Evolutionary conservation across 2,329 filamentous ascomycete genomes (phyloP).

Genomic region (Bertia moriformis): DNA sequence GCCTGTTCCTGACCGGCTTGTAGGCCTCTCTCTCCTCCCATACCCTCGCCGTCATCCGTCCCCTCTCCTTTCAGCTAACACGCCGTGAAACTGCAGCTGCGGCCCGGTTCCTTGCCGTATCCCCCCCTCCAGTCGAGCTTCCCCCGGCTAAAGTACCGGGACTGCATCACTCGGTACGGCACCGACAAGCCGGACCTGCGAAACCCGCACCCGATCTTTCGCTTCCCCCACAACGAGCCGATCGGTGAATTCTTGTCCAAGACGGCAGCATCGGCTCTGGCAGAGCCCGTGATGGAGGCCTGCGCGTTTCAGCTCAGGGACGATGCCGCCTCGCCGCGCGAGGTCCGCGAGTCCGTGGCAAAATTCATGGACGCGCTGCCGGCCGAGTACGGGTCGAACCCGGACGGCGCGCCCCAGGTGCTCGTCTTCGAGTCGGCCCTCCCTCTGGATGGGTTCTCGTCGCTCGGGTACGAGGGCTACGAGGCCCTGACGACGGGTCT

Average conservation of each 20-base stretch:
- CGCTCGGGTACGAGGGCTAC: slow-evolving; percentile 60
- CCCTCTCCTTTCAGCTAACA: no score
- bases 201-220: slow-evolving; percentile 49
- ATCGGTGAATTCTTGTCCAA: slow-evolving; percentile 54
- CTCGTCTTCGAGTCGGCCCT: slow-evolving; percentile 61
- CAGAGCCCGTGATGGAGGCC: slow-evolving; percentile 58
- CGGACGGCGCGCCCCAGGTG: slow-evolving; percentile 65
- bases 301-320: slow-evolving; percentile 51
- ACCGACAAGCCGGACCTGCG: slow-evolving; percentile 87
- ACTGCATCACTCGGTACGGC: slow-evolving; percentile 69
- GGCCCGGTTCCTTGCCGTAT: no score
- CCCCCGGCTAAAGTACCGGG: slow-evolving; percentile 51
- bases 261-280: slow-evolving; percentile 56
- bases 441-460: slow-evolving; percentile 63
- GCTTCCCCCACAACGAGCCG: slow-evolving; percentile 30
- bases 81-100: no score
- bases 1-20: no score
- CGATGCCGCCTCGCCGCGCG: slow-evolving; percentile 16
- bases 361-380: slow-evolving; percentile 55
- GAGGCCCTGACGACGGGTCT: slow-evolving; percentile 25
- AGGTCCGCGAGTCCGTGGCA: slow-evolving; percentile 47
- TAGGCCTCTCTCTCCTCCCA: no score
- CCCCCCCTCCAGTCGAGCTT: no score
- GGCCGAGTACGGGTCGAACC: slow-evolving; percentile 50
- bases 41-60: no score